Evolutionary conservation across 768 basidiomycete species (phyloP), one percentile per base, ranked within the genome.

Genomic region (Boletus eberwhitei): DNA sequence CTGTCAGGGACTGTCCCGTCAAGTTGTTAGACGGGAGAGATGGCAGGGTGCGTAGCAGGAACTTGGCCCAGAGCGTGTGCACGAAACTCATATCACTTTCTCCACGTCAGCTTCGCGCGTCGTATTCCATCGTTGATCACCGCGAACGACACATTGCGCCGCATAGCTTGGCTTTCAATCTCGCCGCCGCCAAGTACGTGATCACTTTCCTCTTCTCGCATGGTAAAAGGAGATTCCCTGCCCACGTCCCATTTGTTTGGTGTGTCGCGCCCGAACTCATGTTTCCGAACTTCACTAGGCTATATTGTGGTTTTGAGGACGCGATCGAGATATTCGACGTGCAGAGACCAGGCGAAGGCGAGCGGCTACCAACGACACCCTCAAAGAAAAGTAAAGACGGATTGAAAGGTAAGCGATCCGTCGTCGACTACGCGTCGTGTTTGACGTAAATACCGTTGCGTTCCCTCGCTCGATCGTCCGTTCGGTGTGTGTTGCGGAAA

Each of bases 71-170:
- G 34, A 1, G 3, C 8, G 0, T 24, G 11, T 22, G 3, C 21
- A 16, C 13, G 3, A n/a, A 35, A 5, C 16, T 26, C 35, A 21
- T 42, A 26, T 31, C 16, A 12, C 5, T 36, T 24, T 11, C 6
- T 37, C 26, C 16, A 24, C 31, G 4, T n/a, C 35, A 97, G 95
- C 80, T 92, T 19, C 83, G 95, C 17, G 96, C 94, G 0, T 94
- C 92, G 1, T 98, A 98, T 69, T 78, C 78, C 38, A 96, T 98
- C 37, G 81, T 98, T 11, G 94, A 98, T 68, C 95, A 98, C 63
- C 77, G 88, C n/a, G 96, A 98, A 72, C 81, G 94, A 32, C 84
- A 91, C 50, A 77, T 97, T 38, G 93, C 92, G 0, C 94, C 96
- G 0, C 88, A 93, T 51, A 83, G 84, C 60, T 75, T 98, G 54